Evolutionary conservation across 2,329 filamentous ascomycete genomes (phyloP), one percentile per base, ranked within the genome.

Genomic region (Exophiala spinifera): DNA sequence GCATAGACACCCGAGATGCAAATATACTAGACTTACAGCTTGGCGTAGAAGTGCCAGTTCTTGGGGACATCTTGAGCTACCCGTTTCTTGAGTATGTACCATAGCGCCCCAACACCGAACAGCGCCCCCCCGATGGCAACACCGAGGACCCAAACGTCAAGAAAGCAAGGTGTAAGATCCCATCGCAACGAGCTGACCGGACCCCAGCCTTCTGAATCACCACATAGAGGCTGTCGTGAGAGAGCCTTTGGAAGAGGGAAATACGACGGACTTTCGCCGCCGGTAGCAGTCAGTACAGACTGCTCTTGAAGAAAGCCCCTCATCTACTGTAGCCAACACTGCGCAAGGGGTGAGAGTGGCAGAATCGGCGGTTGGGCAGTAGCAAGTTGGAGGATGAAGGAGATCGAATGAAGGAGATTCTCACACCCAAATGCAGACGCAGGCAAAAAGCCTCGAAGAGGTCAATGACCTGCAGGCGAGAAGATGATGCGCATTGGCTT

Each of bases 151-250:
- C 89, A 91, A 19, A 95, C 83, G 70, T 99, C 95, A 65, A 97
- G 85, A 69, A 99, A 99, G 76, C 94, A 99, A 37, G 94, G 92
- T 14, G 94, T 97, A 66, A 99, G 91, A 74, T 99, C 94, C 72
- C 90, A 96, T 70, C 92, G 82, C 63, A 85, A 79, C 33, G 86
- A 85, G 72, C 91, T 96, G 69, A 99, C 69, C 19, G 94, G 94
- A 1, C 95, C 95, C 94, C 94, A 99, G 66, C 94, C 95, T 73
- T 97, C 92, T 51, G 79, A 77, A 73, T 96, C 94, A 70, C 87
- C 84, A 74, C 92, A 97, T 71, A 96, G 77, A 54, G 89, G 84
- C 69, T 95, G 88, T 42, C 25, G 45, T 7, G 19, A 43, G 11
- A 33, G 25, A 17, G 46, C 15, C 19, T 19, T 15, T n/a, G 43